Evolutionary conservation across 2,329 filamentous ascomycete species (phyloP), one percentile per base, ranked within the genome.

Genomic region (Penicillium hordei): DNA sequence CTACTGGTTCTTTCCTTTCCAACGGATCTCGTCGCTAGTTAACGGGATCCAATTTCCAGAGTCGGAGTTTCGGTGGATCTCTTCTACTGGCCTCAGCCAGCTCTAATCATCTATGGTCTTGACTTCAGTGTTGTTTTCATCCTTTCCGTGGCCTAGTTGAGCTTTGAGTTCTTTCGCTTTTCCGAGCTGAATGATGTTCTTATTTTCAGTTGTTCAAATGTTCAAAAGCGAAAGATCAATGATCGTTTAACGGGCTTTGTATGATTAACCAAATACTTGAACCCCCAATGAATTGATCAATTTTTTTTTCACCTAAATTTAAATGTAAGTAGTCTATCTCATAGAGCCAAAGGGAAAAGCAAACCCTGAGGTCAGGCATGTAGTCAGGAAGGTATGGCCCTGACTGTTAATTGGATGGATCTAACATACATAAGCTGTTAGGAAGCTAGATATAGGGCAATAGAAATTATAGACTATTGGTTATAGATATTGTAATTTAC

Each of bases 231-330:
- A 36, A 29, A 8, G 17, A n/a, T 52, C 50, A 36, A 25, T 52
- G 50, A 52, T 52, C 17, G 39, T 52, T 46, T 25, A 19, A 29
- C 31, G 19, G 39, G 50, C 39, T 45, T 21, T 52, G 50, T 46
- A 46, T 52, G 39, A 36, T 45, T 46, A 36, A 21, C 10, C 6
- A 36, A 25, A n/a, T 48, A 25, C 5, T 36, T 34, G 21, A 46
- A 10, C 9, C 43, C 9, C 21, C 2, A 17, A 17, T 34, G 7
- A 23, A 48, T 34, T 6, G 17, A 4, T 6, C 21, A 1, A 13
- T 48, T 10, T 23, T 29, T 17, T 12, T 48, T 33, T 6, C 5
- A n/a, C 31, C n/a, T 34, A 1, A 5, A 36, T 36, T 15, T 36
- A 25, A n/a, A 25, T 25, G 45, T 25, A 8, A 15, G 15, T 6